Conservation (phyloP, 371 early-diverging fungal genomes). For the Blastocladiella emersonii region DNA sequence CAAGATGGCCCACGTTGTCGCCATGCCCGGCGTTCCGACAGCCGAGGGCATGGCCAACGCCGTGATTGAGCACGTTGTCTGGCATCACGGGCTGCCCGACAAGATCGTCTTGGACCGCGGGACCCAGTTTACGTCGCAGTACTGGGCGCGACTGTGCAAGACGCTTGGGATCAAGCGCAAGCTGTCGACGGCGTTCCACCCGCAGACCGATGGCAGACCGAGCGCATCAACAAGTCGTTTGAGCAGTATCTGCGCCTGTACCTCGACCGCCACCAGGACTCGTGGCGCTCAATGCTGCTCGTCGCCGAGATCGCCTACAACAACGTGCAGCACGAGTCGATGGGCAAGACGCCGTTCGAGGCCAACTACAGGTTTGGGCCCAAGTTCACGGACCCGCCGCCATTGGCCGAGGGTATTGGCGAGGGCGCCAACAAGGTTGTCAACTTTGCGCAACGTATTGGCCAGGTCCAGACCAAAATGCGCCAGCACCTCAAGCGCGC, state of each 20-base stretch:
- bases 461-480: background rate
- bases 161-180: constrained; percentile 12
- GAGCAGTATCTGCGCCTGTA: constrained; percentile 28
- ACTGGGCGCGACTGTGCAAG: constrained; percentile 14
- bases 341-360: constrained; percentile 13
- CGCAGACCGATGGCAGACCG: constrained; percentile 42
- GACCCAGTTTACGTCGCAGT: constrained; percentile 22
- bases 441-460: background rate
- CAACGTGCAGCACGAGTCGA: constrained; percentile 12
- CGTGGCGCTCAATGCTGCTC: constrained; percentile 20
- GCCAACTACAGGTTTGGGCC: background rate
- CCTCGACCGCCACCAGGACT: constrained; percentile 11
- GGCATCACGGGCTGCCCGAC: constrained; percentile 20
- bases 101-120: constrained; percentile 25
- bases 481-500: background rate
- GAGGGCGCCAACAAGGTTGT: no score
- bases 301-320: constrained; percentile 26
- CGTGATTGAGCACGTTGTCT: constrained; percentile 14
- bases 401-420: background rate
- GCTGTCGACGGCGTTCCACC: constrained; percentile 27
- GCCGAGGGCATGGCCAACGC: background rate
- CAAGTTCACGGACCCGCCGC: background rate
- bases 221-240: constrained; percentile 28
- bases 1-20: background rate
- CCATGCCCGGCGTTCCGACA: no score